phyloP scores from a whole-genome alignment of 139 green algal genomes.

The Chlorella vulgaris region DNA sequence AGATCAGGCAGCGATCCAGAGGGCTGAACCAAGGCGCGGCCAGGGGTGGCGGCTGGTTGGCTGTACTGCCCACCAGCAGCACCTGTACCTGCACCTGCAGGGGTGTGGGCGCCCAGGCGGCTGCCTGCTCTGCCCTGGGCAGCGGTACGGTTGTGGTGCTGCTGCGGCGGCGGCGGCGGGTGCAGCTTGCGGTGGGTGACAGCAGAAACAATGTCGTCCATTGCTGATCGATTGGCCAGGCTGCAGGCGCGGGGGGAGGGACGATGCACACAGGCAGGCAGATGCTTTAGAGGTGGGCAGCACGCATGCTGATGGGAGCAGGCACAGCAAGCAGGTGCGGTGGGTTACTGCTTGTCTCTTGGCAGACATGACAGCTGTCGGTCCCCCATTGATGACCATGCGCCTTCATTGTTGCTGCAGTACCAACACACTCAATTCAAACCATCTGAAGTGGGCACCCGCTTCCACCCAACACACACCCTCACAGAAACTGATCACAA shows the following conservation, averaged over 20 bases:
- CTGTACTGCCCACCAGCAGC: background rate
- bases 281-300: background rate
- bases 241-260: background rate
- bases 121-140: no score
- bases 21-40: background rate
- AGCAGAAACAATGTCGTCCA: slow-evolving; percentile 39
- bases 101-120: background rate
- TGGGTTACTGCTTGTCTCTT: no score
- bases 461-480: no score
- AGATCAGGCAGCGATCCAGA: slow-evolving; percentile 19
- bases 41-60: background rate
- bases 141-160: background rate
- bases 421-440: no score
- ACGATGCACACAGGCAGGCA: background rate
- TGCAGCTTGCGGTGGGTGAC: slow-evolving; percentile 31
- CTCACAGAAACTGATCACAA: no score
- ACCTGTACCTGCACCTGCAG: background rate
- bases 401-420: no score
- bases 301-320: background rate
- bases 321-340: background rate
- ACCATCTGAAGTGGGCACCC: no score
- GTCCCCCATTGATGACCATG: no score
- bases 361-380: no score
- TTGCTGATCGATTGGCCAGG: slow-evolving; percentile 3
- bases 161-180: slow-evolving; percentile 6